These are phyloP conservation scores for Hanseniaspora nectarophila DNA, from an alignment of 805 yeast species.

Conservation along the genomic window DNA sequence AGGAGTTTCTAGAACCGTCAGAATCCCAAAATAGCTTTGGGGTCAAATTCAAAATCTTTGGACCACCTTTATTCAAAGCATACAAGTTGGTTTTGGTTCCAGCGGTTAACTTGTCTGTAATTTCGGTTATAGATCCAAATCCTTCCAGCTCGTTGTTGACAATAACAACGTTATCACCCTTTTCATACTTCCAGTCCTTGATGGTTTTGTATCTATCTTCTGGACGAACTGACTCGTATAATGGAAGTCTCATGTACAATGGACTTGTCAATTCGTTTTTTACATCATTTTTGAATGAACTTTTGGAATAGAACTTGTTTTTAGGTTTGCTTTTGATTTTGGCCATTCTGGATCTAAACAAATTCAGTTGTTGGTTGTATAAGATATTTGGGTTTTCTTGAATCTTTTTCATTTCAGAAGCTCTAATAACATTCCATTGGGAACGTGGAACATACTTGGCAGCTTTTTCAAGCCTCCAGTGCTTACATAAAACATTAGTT, in stretches of 20 bases:
- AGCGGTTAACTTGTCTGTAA: slow-evolving; percentile 29
- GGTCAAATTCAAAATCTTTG: slow-evolving; percentile 47
- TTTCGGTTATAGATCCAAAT: slow-evolving; percentile 47
- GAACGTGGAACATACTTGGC: not conserved
- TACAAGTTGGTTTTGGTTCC: slow-evolving; percentile 51
- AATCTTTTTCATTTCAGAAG: not conserved
- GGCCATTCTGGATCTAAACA: not conserved
- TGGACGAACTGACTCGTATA: slow-evolving; percentile 25
- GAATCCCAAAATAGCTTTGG: slow-evolving; percentile 65
- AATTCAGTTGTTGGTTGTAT: not conserved
- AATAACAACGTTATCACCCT: slow-evolving; percentile 69
- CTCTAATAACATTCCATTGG: slow-evolving; percentile 21
- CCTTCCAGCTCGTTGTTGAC: slow-evolving; percentile 47
- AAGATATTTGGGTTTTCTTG: not conserved
- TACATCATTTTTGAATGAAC: not conserved
- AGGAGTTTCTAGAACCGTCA: slow-evolving; percentile 46
- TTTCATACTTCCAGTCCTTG: slow-evolving; percentile 48
- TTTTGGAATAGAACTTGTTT: not conserved
- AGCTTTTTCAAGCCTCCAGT: slow-evolving; percentile 7
- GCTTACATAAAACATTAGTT: slow-evolving; percentile 17
- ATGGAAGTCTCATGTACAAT: slow-evolving; percentile 20
- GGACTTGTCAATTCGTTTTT: slow-evolving; percentile 25
- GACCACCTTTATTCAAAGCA: slow-evolving; percentile 56
- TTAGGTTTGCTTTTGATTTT: not conserved
- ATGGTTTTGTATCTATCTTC: slow-evolving; percentile 31